Evolutionary conservation across 495 filamentous ascomycete genomes (phyloP).

Genomic region (Aspergillus taichungensis): DNA sequence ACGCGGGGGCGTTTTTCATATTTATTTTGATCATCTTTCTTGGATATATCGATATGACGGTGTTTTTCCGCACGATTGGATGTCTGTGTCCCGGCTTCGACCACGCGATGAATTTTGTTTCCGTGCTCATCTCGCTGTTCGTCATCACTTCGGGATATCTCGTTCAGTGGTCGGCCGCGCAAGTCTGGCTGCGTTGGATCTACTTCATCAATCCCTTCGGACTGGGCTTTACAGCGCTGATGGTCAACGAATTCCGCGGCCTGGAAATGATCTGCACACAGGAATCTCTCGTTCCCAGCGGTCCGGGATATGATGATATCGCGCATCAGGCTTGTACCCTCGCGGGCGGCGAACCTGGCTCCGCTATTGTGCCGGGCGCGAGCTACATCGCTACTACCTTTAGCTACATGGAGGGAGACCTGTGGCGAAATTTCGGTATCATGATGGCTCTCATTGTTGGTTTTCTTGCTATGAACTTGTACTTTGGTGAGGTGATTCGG

Average conservation of each 20-base stretch:
- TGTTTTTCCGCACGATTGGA: conserved; percentile 71
- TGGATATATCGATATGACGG: conserved; percentile 67
- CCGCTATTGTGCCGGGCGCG: conserved; percentile 45
- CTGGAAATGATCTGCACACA: conserved; percentile 54
- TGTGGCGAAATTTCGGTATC: conserved; percentile 75
- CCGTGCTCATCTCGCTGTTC: conserved; percentile 67
- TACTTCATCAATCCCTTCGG: conserved; percentile 75
- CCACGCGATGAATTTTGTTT: conserved; percentile 73
- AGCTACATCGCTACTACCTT: conserved; percentile 57
- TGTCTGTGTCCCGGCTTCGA: conserved; percentile 79
- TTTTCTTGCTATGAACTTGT: conserved; percentile 60
- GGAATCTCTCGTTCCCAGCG: conserved; percentile 56
- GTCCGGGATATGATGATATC: conserved; percentile 55
- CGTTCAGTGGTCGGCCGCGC: conserved; percentile 59
- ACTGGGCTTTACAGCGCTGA: conserved; percentile 62
- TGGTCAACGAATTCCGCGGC: conserved; percentile 73
- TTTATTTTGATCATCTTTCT: conserved; percentile 62
- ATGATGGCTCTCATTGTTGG: conserved; percentile 57
- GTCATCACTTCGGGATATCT: conserved; percentile 73
- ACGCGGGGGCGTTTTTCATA: conserved; percentile 70
- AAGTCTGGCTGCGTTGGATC: conserved; percentile 73
- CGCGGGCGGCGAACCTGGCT: conserved; percentile 56
- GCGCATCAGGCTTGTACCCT: conserved; percentile 68
- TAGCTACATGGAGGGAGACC: conserved; percentile 47
- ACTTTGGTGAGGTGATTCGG: conserved; percentile 66